phyloP scores from a whole-genome alignment of 176 grass and related monocot species.

The Puya raimondii region DNA sequence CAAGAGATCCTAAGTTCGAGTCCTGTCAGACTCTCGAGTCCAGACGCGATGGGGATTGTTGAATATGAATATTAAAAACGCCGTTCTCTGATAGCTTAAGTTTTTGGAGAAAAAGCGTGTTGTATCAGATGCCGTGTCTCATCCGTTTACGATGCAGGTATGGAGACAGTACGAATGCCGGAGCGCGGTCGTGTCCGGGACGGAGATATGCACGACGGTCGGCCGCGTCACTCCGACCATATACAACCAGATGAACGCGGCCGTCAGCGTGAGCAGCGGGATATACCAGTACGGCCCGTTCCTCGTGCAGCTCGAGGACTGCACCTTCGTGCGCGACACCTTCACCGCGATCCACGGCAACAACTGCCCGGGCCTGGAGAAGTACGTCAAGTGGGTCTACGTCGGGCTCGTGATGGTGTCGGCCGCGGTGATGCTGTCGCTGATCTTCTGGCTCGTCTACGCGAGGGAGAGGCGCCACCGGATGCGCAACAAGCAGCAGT shows the following conservation, averaged over 20 bases:
- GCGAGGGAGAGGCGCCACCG: conserved; percentile 77
- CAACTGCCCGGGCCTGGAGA: conserved; percentile 64
- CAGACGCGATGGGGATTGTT: too few relatives aligned
- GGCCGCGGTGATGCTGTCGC: conserved; percentile 52
- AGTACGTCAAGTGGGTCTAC: conserved; percentile 73
- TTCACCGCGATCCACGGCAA: conserved; percentile 48
- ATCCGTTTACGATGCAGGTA: conserved; percentile 32
- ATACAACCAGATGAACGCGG: conserved; percentile 53
- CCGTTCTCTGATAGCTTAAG: too few relatives aligned
- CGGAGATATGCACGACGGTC: conserved; percentile 43
- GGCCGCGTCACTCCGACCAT: conserved; percentile 57
- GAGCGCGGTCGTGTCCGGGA: conserved; percentile 28
- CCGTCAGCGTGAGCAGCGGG: conserved; percentile 44
- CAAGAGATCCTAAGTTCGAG: too few relatives aligned
- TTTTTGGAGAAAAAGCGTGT: too few relatives aligned
- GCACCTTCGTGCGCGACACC: conserved; percentile 74
- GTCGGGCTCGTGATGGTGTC: conserved; percentile 76
- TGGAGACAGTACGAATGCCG: conserved; percentile 52
- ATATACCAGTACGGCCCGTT: conserved; percentile 76
- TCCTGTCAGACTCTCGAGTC: too few relatives aligned
- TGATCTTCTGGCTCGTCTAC: conserved; percentile 82
- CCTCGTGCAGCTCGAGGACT: conserved; percentile 67
- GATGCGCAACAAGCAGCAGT: conserved; percentile 57
- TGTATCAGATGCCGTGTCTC: too few relatives aligned
- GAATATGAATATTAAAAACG: too few relatives aligned